phyloP scores from a whole-genome alignment of 2,329 filamentous ascomycete species.

The Botrytis tulipae region DNA sequence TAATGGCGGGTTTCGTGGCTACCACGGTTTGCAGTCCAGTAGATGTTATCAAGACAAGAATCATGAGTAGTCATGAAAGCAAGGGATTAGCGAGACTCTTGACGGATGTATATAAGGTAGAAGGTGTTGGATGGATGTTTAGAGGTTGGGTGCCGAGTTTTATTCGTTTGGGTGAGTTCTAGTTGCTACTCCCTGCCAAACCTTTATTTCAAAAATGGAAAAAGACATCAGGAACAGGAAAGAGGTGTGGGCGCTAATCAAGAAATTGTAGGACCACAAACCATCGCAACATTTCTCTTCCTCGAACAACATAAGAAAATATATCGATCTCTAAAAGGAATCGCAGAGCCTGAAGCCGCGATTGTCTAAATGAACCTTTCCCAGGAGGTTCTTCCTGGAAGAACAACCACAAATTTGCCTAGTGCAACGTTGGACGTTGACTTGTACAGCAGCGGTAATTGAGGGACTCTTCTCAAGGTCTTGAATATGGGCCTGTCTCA shows the following conservation, averaged over 20 bases:
- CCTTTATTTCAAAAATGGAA: not conserved
- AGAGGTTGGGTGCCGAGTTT: slow-evolving; percentile 85
- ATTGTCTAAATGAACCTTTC: slow-evolving; percentile 16
- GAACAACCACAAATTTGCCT: not conserved
- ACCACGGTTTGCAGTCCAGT: slow-evolving; percentile 83
- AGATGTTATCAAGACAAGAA: slow-evolving; percentile 84
- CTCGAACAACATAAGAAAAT: slow-evolving; percentile 81
- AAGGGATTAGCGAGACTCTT: slow-evolving; percentile 59
- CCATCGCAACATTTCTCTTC: slow-evolving; percentile 82
- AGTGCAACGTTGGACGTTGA: not conserved
- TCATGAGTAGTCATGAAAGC: slow-evolving; percentile 68
- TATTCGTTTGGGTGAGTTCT: slow-evolving; percentile 47
- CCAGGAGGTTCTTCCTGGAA: not conserved
- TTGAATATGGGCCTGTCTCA: not conserved
- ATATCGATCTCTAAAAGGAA: slow-evolving; percentile 55
- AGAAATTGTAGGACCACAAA: slow-evolving; percentile 60
- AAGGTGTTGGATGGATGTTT: slow-evolving; percentile 82
- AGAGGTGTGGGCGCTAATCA: slow-evolving; percentile 3
- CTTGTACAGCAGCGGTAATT: not conserved
- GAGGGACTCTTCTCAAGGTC: not conserved
- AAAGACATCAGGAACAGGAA: not conserved
- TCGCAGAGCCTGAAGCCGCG: slow-evolving; percentile 28
- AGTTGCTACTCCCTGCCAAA: too few relatives aligned
- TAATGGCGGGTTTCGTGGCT: slow-evolving; percentile 77
- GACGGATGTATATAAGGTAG: slow-evolving; percentile 63